Evolutionary conservation across 768 basidiomycete species (phyloP), one percentile per base, ranked within the genome.

Genomic region (Lentinula sp.): DNA sequence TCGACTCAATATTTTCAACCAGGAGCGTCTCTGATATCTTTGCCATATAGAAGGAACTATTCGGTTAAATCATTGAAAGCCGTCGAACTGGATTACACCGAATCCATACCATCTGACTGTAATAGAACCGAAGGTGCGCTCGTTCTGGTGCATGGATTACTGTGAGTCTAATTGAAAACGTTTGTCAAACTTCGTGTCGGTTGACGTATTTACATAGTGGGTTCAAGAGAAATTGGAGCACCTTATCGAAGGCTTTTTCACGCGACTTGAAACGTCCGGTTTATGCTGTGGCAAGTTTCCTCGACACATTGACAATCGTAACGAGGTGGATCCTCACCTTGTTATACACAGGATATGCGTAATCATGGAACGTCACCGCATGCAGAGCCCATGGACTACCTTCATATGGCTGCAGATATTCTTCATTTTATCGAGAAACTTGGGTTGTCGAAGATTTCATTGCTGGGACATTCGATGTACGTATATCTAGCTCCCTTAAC

Each of bases 401-500:
- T 74, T 12, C 80, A 86, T 41, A 91, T 96, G 91, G 92, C 92
- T 0, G 73, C 74, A 3, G 95, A 97, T 66, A 81, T 96, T 10
- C 72, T 86, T 1, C 76, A 82, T 49, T 93, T 94, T 67, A 80
- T 90, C 61, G 66, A 75, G 15, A 73, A 76, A 37, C 81, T 83
- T 55, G 74, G 75, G 0, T 70, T 91, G 41, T 74, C 77, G 3
- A 76, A 88, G 15, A 81, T 95, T 15, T 83, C 90, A 2, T 78
- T 97, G 4, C 74, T 96, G 4, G 95, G 95, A 0, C 95, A 96
- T 70, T 95, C 93, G 2, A 95, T 96, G 94, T 93, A 65, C 61
- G 88, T 76, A 8, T 10, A 15, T 36, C 7, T 16, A 5, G 16
- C 18, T 52, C 13, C 43, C 45, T 36, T 60, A 12, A 41, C 51